A percentile compares a stretch with the other conserved stretches of the same genome.
These are phyloP conservation scores for Kuraishia piskuri DNA, from an alignment of 805 yeast genomes.

Conservation along the genomic window DNA sequence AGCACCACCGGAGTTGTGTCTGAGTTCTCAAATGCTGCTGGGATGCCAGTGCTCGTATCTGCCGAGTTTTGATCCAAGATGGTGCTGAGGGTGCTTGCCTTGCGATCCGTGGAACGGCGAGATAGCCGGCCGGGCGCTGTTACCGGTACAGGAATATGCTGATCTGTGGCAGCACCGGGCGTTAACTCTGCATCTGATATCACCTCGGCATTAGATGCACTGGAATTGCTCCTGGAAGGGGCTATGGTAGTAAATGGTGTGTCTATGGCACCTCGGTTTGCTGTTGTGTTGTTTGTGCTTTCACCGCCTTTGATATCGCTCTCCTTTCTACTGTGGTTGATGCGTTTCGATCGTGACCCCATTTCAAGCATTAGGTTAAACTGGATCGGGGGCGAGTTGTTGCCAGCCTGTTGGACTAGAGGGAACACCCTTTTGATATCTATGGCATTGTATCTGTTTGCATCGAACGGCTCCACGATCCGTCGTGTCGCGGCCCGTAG, in stretches of 20 bases:
- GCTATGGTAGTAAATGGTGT: neutral
- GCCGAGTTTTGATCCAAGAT: neutral
- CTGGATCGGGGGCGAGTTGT: slow-evolving; percentile 19
- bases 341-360: neutral
- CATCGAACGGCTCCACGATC: neutral
- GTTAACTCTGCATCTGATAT: neutral
- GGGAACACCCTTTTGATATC: slow-evolving; percentile 1
- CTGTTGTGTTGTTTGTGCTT: slow-evolving; percentile 4
- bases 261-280: slow-evolving; percentile 1
- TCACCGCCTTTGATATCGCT: neutral
- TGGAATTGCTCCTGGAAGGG: neutral
- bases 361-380: slow-evolving; percentile 12
- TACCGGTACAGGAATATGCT: neutral
- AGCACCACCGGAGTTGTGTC: neutral
- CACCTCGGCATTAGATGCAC: neutral
- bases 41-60: neutral
- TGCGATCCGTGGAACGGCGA: neutral
- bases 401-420: neutral
- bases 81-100: neutral
- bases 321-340: neutral
- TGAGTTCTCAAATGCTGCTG: neutral
- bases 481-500: neutral
- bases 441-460: neutral
- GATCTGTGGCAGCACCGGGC: neutral
- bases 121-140: neutral